phyloP scores from a whole-genome alignment of 108 stramenopile species.

The Pseudonitzschia multistriata region DNA sequence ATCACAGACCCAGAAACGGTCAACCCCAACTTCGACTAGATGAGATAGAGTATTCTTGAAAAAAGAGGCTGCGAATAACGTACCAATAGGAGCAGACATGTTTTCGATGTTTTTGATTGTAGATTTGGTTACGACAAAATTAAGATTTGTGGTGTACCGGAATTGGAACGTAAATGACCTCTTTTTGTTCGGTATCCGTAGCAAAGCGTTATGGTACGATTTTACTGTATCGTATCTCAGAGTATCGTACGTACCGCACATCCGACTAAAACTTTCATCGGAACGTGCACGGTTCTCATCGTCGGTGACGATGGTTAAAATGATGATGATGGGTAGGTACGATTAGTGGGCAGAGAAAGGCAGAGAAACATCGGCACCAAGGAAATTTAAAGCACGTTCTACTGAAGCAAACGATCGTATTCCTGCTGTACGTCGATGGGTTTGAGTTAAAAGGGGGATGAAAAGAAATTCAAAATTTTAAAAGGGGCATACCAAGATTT shows the following conservation, averaged over 20 bases:
- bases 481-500: too few species aligned
- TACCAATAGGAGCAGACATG: slow-evolving; percentile 7
- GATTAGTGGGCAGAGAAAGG: background rate
- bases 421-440: background rate
- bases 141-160: background rate
- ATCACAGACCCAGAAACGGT: too few species aligned
- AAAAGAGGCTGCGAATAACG: too few species aligned
- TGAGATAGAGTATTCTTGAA: too few species aligned
- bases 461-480: background rate
- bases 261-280: background rate
- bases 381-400: background rate
- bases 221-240: background rate
- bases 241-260: background rate
- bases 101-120: background rate
- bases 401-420: too few species aligned
- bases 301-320: background rate
- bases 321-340: background rate
- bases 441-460: background rate
- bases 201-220: too few species aligned
- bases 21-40: too few species aligned
- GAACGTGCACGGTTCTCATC: slow-evolving; percentile 4
- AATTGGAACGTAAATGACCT: slow-evolving; percentile 2
- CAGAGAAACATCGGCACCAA: background rate
- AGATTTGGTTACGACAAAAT: slow-evolving; percentile 4
- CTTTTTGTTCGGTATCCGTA: too few species aligned